Percentiles rank a stretch among this genome's conserved stretches.
Evolutionary conservation across 2,329 filamentous ascomycete genomes (phyloP).

Genomic region (Alternaria consortialis): DNA sequence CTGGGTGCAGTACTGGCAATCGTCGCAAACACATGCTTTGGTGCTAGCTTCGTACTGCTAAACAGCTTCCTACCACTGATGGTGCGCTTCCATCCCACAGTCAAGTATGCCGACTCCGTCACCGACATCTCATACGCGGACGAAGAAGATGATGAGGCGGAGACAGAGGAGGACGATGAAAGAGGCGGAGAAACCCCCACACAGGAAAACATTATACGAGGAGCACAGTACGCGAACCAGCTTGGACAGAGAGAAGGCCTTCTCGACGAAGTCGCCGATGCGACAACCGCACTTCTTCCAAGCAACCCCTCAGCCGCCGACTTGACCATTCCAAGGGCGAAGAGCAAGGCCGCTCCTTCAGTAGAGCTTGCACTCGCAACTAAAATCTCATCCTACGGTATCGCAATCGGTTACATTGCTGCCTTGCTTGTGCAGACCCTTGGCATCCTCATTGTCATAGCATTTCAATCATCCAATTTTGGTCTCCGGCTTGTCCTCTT

Average conservation of each 20-base stretch:
- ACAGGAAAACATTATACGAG: slow-evolving; percentile 31
- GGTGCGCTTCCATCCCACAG: slow-evolving; percentile 81
- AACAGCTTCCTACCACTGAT: slow-evolving; percentile 95
- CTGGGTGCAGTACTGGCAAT: slow-evolving; percentile 86
- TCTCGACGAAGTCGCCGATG: slow-evolving; percentile 42
- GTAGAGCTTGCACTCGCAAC: slow-evolving; percentile 83
- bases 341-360: slow-evolving; percentile 56
- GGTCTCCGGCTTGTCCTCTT: slow-evolving; percentile 88
- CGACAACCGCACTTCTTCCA: slow-evolving; percentile 51
- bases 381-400: slow-evolving; percentile 88
- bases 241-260: slow-evolving; percentile 37
- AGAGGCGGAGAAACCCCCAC: slow-evolving; percentile 21
- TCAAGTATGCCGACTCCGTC: slow-evolving; percentile 50
- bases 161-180: slow-evolving; percentile 24
- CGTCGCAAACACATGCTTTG: slow-evolving; percentile 91
- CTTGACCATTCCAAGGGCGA: slow-evolving; percentile 42
- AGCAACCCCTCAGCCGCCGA: slow-evolving; percentile 32
- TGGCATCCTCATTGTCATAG: slow-evolving; percentile 75
- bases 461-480: slow-evolving; percentile 75
- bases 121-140: slow-evolving; percentile 31
- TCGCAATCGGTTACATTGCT: slow-evolving; percentile 92
- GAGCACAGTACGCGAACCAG: slow-evolving; percentile 40
- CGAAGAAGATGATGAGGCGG: slow-evolving; percentile 43
- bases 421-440: slow-evolving; percentile 84
- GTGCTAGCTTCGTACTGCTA: slow-evolving; percentile 91